phyloP scores from a whole-genome alignment of 805 yeast genomes.

The Priceomyces castillae region DNA sequence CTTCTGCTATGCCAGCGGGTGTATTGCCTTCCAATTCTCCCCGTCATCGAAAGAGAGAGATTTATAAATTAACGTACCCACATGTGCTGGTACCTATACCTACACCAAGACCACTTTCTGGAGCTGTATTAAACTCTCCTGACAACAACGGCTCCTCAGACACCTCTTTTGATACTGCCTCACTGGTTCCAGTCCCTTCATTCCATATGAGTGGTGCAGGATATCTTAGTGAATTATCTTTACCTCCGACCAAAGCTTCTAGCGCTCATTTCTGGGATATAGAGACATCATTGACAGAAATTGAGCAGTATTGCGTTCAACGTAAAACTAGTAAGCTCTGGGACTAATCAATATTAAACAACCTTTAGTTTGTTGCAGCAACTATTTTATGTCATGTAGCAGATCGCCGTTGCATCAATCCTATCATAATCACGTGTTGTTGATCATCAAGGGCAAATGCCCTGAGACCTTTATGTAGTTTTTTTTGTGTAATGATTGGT shows the following conservation, averaged over 20 bases:
- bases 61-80: conserved; percentile 8
- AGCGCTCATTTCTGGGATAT: conserved; percentile 23
- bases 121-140: no score
- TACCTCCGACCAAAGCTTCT: not conserved
- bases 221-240: not conserved
- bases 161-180: not conserved
- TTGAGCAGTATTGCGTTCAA: conserved; percentile 28
- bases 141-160: not conserved
- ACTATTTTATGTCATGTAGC: not conserved
- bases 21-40: conserved; percentile 20
- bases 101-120: not conserved
- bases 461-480: not conserved
- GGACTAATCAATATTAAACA: conserved; percentile 6
- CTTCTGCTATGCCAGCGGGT: conserved; percentile 16
- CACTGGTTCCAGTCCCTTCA: not conserved
- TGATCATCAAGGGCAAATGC: not conserved
- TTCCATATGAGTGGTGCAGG: not conserved
- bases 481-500: conserved; percentile 1
- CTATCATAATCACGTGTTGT: not conserved
- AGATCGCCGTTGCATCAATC: not conserved
- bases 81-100: not conserved
- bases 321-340: conserved; percentile 18
- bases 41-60: conserved; percentile 15
- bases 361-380: not conserved
- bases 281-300: conserved; percentile 24